Conservation (phyloP, 768 basidiomycete genomes). For the Podaxis sp. region DNA sequence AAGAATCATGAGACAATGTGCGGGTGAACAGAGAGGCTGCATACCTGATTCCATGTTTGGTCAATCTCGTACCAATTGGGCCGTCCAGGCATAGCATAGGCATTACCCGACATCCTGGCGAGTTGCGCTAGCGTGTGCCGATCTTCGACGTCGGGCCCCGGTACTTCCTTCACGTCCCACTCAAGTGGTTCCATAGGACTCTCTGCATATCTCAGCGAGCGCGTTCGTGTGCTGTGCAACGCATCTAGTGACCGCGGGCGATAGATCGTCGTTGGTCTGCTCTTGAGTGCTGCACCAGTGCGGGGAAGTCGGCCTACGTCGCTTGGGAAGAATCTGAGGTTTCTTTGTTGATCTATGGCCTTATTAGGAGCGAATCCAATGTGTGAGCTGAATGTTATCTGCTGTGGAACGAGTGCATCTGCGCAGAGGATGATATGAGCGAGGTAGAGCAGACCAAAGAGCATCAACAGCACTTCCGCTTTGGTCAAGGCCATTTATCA, state of each 20-base stretch:
- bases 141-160: conserved; percentile 77
- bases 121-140: conserved; percentile 76
- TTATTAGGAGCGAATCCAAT: conserved; percentile 13
- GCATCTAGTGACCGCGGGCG: conserved; percentile 50
- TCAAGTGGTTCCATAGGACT: conserved; percentile 39
- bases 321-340: conserved; percentile 16
- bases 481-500: not conserved
- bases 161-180: conserved; percentile 67
- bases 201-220: conserved; percentile 45
- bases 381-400: conserved; percentile 20
- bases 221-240: conserved; percentile 46
- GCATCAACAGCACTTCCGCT: conserved; percentile 12
- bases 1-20: conserved; percentile 3
- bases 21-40: conserved; percentile 16
- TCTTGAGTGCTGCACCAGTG: conserved; percentile 29
- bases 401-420: conserved; percentile 10
- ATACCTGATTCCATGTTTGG: conserved; percentile 61
- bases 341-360: not conserved
- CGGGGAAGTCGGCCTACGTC: conserved; percentile 12
- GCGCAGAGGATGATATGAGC: conserved; percentile 15
- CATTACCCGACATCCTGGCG: conserved; percentile 86
- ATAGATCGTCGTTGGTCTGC: conserved; percentile 53
- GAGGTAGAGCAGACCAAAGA: conserved; percentile 15
- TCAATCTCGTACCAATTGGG: conserved; percentile 83
- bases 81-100: conserved; percentile 71